Evolutionary conservation across 108 stramenopile genomes (phyloP).

Genomic region (Seminavis robusta): DNA sequence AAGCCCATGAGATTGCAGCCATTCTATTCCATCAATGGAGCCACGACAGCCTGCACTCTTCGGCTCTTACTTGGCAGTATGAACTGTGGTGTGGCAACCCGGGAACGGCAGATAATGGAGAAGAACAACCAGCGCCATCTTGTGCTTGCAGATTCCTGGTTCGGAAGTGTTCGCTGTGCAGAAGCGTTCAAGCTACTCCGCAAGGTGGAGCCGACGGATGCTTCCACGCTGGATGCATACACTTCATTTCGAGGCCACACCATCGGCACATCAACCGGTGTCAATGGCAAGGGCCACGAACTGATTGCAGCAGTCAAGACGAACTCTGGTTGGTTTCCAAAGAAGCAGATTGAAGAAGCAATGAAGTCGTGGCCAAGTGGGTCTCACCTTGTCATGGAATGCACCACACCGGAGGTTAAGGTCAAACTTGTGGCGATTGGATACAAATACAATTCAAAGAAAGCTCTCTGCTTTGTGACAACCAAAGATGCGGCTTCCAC

Average conservation of each 20-base stretch:
- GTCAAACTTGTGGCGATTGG: constrained; percentile 11
- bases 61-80: background rate
- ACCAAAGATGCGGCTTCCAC: background rate
- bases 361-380: constrained; percentile 11
- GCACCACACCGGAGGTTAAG: background rate
- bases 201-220: no score
- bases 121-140: constrained; percentile 1
- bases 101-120: background rate
- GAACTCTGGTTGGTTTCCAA: no score
- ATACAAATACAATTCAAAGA: constrained; percentile 13
- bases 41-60: background rate
- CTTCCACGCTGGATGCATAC: no score
- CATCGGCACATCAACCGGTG: no score
- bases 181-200: no score
- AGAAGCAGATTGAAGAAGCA: no score
- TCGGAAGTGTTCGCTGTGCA: no score
- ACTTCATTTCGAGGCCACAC: no score
- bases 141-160: no score
- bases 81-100: background rate
- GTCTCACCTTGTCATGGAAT: constrained; percentile 10
- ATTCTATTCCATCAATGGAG: background rate
- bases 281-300: no score
- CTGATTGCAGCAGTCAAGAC: no score
- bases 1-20: background rate
- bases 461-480: background rate